Evolutionary conservation across 345 rosid species (phyloP), one percentile per base, ranked within the genome.

Genomic region (Hypericum androsaemum): DNA sequence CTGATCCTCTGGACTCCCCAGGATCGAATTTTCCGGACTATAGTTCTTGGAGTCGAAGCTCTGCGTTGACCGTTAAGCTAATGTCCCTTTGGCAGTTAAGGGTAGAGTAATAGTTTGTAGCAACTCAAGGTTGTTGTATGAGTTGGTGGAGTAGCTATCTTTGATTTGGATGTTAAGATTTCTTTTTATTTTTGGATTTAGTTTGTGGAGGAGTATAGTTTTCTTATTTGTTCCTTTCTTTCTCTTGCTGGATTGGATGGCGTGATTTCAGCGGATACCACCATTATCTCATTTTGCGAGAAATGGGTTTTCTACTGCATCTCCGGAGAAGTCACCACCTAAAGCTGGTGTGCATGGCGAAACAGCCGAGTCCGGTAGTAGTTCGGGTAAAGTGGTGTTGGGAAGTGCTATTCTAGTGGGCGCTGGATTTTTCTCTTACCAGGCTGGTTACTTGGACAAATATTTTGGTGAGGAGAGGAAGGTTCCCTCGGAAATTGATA

Each of bases 391-490:
- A 50, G 42, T 76, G 56, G 40, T 76, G 46, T 7, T 79, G 14
- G 97, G 89, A 64, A 74, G 82, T 36, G 64, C 67, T 39, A 64
- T 74, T 3, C 64, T 76, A 22, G 75, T 60, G 37, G 74, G 80
- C 66, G 84, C 81, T 46, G 61, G 62, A 38, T 37, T 77, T 49
- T 54, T 70, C 11, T 90, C 84, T 0, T 83, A 83, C 65, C 82
- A 59, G 59, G 58, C 47, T 43, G 95, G 94, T 13, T 77, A 75
- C 54, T 59, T 83, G 57, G 97, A 85, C 58, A 54, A 72, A 15
- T 71, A 70, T 59, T 48, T 81, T 7, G 68, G 63, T 36, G 66
- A 73, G 52, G 66, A 70, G 54, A 58, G 49, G 50, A 62, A 66
- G 12, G 60, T 58, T 42, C 22, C 71, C 61, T 43, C 38, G 43